Evolutionary conservation across 176 grass and related monocot genomes (phyloP).

Genomic region (Elaeis guineensis): DNA sequence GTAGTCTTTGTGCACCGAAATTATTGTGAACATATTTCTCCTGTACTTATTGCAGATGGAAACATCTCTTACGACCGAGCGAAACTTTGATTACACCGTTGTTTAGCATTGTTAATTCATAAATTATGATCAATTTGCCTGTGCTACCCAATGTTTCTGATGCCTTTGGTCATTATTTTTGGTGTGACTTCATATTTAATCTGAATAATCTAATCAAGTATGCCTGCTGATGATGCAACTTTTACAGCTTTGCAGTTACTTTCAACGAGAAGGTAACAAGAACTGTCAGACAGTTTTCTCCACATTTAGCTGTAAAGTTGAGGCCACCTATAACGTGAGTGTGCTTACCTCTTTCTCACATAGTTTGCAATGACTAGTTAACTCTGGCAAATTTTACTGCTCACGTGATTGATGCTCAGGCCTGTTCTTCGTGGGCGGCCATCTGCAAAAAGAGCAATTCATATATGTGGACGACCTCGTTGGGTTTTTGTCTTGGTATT

Average conservation of each 20-base stretch:
- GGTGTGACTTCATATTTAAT: too few species aligned
- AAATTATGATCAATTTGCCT: too few species aligned
- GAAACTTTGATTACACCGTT: too few species aligned
- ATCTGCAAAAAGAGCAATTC: slow-evolving; percentile 82
- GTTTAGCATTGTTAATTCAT: too few species aligned
- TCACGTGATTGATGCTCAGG: slow-evolving; percentile 23
- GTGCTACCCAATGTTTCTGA: too few species aligned
- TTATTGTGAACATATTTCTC: too few species aligned
- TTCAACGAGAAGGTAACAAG: slow-evolving; percentile 74
- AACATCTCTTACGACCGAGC: too few species aligned
- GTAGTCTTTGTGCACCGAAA: too few species aligned
- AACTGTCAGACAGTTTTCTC: slow-evolving; percentile 82
- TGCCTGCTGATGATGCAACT: slow-evolving; percentile 24
- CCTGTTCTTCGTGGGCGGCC: slow-evolving; percentile 87
- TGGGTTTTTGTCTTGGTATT: slow-evolving; percentile 83
- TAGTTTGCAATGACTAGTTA: background rate
- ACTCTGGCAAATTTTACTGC: background rate
- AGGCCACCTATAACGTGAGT: slow-evolving; percentile 70
- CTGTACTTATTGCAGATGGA: too few species aligned
- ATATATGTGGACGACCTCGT: slow-evolving; percentile 92
- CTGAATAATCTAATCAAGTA: background rate
- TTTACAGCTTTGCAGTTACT: slow-evolving; percentile 71
- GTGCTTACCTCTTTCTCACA: background rate
- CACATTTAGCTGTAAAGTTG: slow-evolving; percentile 98
- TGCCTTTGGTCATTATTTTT: too few species aligned